These are phyloP conservation scores for Ganoderma meredithae DNA, from an alignment of 1,284 basidiomycete genomes.

Conservation along the genomic window DNA sequence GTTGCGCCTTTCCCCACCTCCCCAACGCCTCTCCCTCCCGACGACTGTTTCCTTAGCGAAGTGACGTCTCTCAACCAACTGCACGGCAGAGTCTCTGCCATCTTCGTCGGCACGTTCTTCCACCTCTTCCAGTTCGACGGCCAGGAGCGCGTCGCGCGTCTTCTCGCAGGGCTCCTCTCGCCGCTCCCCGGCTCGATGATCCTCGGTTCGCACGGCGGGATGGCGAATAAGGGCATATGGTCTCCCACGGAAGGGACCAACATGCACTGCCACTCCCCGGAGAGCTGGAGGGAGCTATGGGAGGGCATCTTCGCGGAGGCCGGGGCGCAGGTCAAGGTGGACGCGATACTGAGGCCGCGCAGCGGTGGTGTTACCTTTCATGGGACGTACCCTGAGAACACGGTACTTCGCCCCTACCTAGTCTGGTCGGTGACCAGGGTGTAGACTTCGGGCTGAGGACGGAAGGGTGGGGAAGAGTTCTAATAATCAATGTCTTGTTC, in stretches of 20 bases:
- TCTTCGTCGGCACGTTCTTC: slow-evolving; percentile 54
- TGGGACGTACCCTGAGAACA: slow-evolving; percentile 18
- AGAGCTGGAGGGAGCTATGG: slow-evolving; percentile 53
- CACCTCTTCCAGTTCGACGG: slow-evolving; percentile 53
- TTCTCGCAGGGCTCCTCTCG: slow-evolving; percentile 47
- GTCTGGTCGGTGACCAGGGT: slow-evolving; percentile 1
- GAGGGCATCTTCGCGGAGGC: slow-evolving; percentile 48
- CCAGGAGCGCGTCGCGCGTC: slow-evolving; percentile 47
- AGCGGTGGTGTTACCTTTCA: slow-evolving; percentile 9
- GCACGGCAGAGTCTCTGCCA: slow-evolving; percentile 49
- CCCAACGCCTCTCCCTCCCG: slow-evolving; percentile 29
- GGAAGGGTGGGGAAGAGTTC: neutral
- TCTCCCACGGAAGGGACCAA: slow-evolving; percentile 27
- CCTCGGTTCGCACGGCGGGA: slow-evolving; percentile 40
- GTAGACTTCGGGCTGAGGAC: neutral
- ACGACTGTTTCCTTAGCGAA: slow-evolving; percentile 39
- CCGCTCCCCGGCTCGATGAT: slow-evolving; percentile 43
- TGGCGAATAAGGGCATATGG: slow-evolving; percentile 10
- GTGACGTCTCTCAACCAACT: slow-evolving; percentile 49
- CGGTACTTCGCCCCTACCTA: neutral
- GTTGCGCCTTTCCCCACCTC: slow-evolving; percentile 34
- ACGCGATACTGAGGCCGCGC: slow-evolving; percentile 7
- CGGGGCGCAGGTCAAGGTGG: slow-evolving; percentile 40
- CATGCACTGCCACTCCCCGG: slow-evolving; percentile 45
- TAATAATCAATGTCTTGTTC: too few species aligned